Evolutionary conservation across 129 eudicot genomes (phyloP).

Genomic region (Sambucus nigra): DNA sequence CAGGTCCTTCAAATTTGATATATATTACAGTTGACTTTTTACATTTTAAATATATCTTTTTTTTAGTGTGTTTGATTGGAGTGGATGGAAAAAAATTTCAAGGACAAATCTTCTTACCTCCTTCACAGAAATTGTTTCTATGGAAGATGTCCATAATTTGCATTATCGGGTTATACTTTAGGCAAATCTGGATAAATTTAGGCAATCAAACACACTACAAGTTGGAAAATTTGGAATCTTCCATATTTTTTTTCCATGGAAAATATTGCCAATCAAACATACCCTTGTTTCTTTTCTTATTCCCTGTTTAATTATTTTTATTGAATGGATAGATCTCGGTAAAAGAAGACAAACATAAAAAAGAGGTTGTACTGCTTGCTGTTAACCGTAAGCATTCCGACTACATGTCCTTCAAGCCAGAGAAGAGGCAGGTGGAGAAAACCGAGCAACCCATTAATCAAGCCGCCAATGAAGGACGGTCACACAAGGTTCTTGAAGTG

Average conservation of each 20-base stretch:
- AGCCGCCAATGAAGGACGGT: slow-evolving; percentile 24
- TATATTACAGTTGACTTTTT: neutral
- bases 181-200: no score
- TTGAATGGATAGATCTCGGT: slow-evolving; percentile 55
- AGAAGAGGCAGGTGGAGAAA: slow-evolving; percentile 54
- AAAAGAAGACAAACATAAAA: slow-evolving; percentile 86
- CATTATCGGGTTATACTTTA: no score
- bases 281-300: neutral
- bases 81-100: no score
- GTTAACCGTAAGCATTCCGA: slow-evolving; percentile 67
- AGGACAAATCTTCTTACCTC: no score
- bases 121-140: no score
- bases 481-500: slow-evolving; percentile 39
- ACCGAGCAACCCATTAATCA: slow-evolving; percentile 31
- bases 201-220: no score
- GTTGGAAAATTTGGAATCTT: no score
- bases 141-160: no score
- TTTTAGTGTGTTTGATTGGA: no score
- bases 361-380: slow-evolving; percentile 55
- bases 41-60: neutral
- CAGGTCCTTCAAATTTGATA: neutral
- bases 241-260: neutral
- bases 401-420: slow-evolving; percentile 76
- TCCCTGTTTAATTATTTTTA: neutral
- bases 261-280: no score